Percentiles rank a stretch among this genome's conserved stretches.
Evolutionary conservation across 305 asterid species (phyloP).

Genomic region (Fraxinus baroniana): DNA sequence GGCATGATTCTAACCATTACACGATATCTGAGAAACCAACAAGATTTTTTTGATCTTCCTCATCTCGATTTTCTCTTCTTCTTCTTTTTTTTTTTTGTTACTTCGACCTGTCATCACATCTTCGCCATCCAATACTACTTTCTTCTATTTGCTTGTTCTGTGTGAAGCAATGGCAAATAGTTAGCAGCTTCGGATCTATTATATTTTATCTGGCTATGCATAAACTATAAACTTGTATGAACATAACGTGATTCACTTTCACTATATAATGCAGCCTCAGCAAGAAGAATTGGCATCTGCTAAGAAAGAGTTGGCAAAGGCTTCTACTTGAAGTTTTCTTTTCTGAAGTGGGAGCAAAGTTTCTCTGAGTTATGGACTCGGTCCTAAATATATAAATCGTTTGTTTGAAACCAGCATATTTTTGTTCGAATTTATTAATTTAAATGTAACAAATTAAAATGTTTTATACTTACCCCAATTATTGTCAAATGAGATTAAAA

Average conservation of each 20-base stretch:
- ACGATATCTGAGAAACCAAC: neutral
- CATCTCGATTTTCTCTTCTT: neutral
- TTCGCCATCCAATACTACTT: neutral
- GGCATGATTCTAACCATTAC: neutral
- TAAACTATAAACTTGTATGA: neutral
- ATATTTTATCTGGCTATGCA: neutral
- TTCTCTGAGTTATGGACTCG: constrained; percentile 1
- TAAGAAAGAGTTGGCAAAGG: constrained; percentile 22
- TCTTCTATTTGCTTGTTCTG: neutral
- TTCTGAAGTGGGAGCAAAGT: neutral
- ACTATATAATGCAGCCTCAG: constrained; percentile 52
- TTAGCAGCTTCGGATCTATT: neutral
- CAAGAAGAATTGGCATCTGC: constrained; percentile 20
- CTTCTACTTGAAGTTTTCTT: constrained; percentile 37
- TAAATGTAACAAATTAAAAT: neutral
- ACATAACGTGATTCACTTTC: neutral
- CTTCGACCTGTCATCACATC: neutral
- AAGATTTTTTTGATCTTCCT: neutral
- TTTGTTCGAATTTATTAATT: neutral
- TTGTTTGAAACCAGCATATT: neutral
- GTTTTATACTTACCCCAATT: neutral
- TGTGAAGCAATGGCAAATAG: neutral
- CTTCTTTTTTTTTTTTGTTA: neutral
- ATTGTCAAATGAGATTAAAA: neutral
- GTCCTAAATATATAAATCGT: neutral